These are phyloP conservation scores for Colletotrichum gloeosporioides DNA, from an alignment of 2,329 filamentous ascomycete genomes.

Conservation along the genomic window DNA sequence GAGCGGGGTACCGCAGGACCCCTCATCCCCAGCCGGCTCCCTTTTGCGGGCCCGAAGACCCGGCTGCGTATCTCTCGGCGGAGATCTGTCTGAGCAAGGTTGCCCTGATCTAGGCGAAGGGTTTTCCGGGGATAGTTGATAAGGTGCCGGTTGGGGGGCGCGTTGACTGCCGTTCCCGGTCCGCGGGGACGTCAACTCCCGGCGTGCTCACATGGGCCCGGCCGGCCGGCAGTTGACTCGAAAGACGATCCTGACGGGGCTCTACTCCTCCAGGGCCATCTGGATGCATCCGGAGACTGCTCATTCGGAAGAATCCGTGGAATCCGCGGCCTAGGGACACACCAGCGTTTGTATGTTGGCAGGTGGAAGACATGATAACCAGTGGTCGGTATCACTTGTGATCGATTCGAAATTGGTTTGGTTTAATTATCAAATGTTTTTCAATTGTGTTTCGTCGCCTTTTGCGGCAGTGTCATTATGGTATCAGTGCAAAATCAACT, in stretches of 20 bases:
- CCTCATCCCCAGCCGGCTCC: neutral
- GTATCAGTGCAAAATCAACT: slow-evolving; percentile 4
- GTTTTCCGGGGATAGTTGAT: neutral
- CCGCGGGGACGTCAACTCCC: neutral
- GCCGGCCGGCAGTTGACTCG: neutral
- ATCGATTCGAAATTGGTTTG: rapidly evolving
- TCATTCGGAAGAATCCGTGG: neutral
- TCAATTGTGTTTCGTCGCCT: neutral
- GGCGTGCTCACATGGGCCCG: neutral
- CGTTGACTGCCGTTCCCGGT: neutral
- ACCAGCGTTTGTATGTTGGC: neutral
- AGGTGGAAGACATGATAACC: neutral
- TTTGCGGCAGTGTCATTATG: neutral
- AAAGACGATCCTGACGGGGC: neutral
- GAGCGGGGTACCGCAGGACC: neutral
- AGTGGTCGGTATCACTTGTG: neutral
- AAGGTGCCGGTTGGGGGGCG: neutral
- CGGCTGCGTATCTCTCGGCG: neutral
- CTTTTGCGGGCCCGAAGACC: neutral
- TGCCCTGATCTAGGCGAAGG: neutral
- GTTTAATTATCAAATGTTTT: neutral
- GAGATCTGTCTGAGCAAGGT: neutral
- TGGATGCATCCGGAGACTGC: neutral
- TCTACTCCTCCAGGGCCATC: neutral
- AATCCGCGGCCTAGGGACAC: neutral